Conservation (phyloP, 2,329 filamentous ascomycete genomes). For the Scorias spongiosa region DNA sequence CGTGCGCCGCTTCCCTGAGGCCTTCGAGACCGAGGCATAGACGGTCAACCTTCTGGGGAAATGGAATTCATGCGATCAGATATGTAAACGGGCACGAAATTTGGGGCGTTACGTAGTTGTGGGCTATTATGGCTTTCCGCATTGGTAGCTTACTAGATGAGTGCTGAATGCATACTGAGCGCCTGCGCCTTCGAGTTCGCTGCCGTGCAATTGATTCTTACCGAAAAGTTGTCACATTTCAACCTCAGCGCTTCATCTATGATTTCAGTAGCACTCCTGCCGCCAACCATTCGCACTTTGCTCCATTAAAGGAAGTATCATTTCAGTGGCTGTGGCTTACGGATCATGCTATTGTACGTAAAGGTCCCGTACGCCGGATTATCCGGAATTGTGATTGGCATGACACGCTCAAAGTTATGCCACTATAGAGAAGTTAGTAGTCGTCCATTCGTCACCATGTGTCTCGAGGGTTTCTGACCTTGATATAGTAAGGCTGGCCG, state of each 20-base stretch:
- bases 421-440: background rate
- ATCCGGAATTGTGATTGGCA: background rate
- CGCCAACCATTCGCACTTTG: no score
- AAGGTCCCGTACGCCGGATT: background rate
- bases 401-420: background rate
- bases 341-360: background rate
- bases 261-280: no score
- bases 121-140: background rate
- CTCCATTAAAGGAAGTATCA: no score
- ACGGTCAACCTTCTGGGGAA: background rate
- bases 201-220: background rate
- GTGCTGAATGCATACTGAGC: background rate
- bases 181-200: background rate
- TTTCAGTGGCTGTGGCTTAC: background rate
- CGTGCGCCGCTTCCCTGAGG: constrained; percentile 87
- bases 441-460: no score
- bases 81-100: background rate
- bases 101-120: background rate
- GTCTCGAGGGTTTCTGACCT: background rate
- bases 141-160: background rate
- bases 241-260: no score
- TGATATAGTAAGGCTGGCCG: constrained; percentile 6
- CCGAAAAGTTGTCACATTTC: no score
- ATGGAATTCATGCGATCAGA: background rate
- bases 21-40: constrained; percentile 44